Conservation (phyloP, 2,329 filamentous ascomycete genomes). For the Myriosclerotinia curreyana region DNA sequence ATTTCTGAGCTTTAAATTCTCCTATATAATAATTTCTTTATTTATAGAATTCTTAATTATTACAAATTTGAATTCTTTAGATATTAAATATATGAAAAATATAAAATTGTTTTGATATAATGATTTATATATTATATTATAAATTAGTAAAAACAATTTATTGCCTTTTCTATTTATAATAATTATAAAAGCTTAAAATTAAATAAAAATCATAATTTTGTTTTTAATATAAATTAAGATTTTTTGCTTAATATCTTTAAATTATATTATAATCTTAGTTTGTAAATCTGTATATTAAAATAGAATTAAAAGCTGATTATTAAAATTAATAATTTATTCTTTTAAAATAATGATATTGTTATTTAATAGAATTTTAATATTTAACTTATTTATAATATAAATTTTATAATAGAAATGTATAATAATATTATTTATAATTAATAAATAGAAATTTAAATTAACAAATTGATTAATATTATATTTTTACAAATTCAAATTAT, state of each 20-base stretch:
- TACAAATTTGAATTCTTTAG: rapidly evolving
- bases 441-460: neutral
- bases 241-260: neutral
- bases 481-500: neutral
- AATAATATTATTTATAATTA: neutral
- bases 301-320: neutral
- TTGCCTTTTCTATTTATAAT: no score
- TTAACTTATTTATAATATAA: neutral
- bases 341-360: neutral
- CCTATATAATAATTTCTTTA: neutral
- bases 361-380: neutral
- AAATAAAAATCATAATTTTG: no score
- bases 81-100: neutral
- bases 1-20: neutral
- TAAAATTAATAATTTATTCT: neutral
- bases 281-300: neutral
- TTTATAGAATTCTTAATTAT: neutral
- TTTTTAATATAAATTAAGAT: no score
- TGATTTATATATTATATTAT: neutral
- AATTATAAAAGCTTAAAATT: no score
- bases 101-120: neutral
- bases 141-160: neutral
- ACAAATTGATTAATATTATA: neutral
- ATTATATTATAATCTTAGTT: neutral
- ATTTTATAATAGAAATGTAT: neutral